Conservation (phyloP, 768 basidiomycete species). For the Russula emetica region DNA sequence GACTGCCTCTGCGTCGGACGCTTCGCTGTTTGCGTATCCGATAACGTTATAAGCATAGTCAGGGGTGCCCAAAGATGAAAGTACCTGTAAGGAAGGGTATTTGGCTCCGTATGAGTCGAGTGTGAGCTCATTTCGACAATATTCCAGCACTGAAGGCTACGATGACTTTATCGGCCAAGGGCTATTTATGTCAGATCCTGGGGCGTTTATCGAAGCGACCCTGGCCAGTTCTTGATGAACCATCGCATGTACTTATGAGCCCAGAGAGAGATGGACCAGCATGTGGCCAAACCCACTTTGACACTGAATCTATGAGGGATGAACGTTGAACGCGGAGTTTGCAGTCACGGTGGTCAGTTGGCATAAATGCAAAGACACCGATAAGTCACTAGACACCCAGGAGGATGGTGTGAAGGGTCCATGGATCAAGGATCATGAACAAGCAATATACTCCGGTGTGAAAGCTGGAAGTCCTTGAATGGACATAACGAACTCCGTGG, state of each 20-base stretch:
- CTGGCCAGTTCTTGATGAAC: neutral
- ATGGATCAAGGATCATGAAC: neutral
- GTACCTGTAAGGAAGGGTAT: constrained; percentile 5
- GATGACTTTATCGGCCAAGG: constrained; percentile 5
- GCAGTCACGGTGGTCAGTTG: too few species aligned
- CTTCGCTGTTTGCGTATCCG: neutral
- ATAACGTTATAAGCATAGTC: neutral
- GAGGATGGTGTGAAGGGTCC: neutral
- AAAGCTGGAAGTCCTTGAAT: neutral
- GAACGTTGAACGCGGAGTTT: neutral
- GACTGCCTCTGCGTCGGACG: neutral
- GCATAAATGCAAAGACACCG: neutral
- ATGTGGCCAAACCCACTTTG: constrained; percentile 1
- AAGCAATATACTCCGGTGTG: neutral
- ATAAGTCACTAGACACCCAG: neutral
- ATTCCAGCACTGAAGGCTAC: neutral
- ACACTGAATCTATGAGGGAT: neutral
- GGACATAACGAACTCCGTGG: neutral
- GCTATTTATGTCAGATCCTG: neutral
- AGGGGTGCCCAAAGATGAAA: neutral
- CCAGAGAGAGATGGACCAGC: neutral
- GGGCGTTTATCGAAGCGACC: neutral
- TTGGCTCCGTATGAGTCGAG: neutral
- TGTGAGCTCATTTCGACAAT: neutral
- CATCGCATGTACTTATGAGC: neutral